Evolutionary conservation across 2,329 filamentous ascomycete species (phyloP), one percentile per base, ranked within the genome.

Genomic region (Mycosphaerella sp.): DNA sequence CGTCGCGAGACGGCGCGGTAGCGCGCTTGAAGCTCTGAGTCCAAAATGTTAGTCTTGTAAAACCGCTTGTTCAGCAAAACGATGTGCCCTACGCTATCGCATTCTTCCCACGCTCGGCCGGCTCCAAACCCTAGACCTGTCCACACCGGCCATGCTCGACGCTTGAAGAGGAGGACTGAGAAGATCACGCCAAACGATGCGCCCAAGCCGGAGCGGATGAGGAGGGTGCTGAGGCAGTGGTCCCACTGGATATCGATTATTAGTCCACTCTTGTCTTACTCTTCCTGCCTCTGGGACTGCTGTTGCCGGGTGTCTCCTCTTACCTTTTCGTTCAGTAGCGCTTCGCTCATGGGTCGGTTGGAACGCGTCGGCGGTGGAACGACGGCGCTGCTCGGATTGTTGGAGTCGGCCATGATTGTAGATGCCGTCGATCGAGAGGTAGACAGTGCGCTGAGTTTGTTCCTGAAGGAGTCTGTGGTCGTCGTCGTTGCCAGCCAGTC

Each of bases 281-380:
- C 16, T 16, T 36, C 21, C 21, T 25, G 21, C 4, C 21, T 25
- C 21, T 25, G 21, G 5, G 40, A 21, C 18, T n/a, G 12, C 25
- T 17, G 25, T 39, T 21, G n/a, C 12, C 34, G 17, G 17, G 17
- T 36, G 21, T 39, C 47, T 48, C 57, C 16, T 43, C 67, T 60
- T 83, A 96, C 93, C 89, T 98, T 98, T 77, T 98, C 93, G 75
- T 97, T 97, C 69, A 98, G 82, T 66, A 98, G 83, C 68, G 91
- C 88, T 79, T 98, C 93, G 79, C 91, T 97, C 75, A 96, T 86
- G 59, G 93, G 91, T 73, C 81, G 80, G 68, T 73, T 80, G 57
- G 81, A 75, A 64, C 88, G 82, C 71, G 85, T 79, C 69, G 86
- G 79, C 35, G 63, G 54, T 59, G 81, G 78, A 71, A 79, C 78